phyloP scores from a whole-genome alignment of 768 basidiomycete genomes.

The Panaeolus papilionaceus region DNA sequence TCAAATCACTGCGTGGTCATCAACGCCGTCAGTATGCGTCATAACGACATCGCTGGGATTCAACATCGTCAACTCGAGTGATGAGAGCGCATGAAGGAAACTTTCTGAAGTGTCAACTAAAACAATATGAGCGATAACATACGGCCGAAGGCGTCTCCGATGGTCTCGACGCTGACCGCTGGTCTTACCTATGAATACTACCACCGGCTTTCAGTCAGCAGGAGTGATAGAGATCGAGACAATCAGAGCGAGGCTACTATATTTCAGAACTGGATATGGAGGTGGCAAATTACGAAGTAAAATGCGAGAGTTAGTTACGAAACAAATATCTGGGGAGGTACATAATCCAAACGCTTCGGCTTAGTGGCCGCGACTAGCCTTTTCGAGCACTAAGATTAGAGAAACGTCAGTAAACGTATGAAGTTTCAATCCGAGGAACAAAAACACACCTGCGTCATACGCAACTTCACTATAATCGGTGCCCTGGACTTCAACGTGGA shows the following conservation, averaged over 20 bases:
- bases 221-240: neutral
- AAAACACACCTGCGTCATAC: constrained; percentile 66
- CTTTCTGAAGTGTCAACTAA: no score
- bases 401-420: constrained; percentile 16
- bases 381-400: constrained; percentile 34
- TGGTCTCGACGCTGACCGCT: no score
- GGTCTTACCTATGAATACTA: no score
- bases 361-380: constrained; percentile 33
- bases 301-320: neutral
- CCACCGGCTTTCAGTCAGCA: no score
- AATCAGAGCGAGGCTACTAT: neutral
- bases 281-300: neutral
- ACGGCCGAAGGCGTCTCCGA: no score
- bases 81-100: no score
- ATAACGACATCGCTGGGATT: no score
- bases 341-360: neutral
- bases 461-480: constrained; percentile 80
- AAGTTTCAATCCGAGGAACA: neutral
- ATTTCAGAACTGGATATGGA: neutral
- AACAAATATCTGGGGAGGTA: neutral
- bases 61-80: no score
- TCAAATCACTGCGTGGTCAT: no score
- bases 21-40: no score
- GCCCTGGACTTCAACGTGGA: constrained; percentile 85
- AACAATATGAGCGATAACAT: no score